Evolutionary conservation across 441 rosid species (phyloP).

Genomic region (Viola pubescens): DNA sequence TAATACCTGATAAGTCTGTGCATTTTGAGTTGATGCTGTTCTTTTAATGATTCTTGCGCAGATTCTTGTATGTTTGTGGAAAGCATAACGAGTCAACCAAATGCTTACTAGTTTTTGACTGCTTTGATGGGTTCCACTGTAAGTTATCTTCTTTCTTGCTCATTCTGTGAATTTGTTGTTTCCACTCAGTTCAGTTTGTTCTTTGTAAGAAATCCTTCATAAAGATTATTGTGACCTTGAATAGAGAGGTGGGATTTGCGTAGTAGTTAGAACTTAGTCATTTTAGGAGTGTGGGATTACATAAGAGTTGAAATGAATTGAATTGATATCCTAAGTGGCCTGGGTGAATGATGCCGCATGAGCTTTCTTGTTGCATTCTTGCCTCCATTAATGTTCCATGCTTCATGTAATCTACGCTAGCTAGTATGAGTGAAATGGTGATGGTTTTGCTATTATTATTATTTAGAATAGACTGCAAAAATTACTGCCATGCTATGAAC

Average conservation of each 20-base stretch:
- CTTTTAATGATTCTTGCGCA: conserved; percentile 9
- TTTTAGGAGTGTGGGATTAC: neutral
- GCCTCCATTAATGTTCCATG: neutral
- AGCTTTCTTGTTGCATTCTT: neutral
- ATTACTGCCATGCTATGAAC: neutral
- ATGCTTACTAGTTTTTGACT: conserved; percentile 16
- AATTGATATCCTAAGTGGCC: neutral
- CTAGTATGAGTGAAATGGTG: neutral
- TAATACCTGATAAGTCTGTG: neutral
- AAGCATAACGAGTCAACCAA: conserved; percentile 14
- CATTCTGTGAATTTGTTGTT: neutral
- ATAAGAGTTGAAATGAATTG: conserved; percentile 1
- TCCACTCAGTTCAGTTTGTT: neutral
- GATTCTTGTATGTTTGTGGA: conserved; percentile 18
- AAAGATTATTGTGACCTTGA: neutral
- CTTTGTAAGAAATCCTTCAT: neutral
- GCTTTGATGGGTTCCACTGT: conserved; percentile 26
- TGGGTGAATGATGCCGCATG: neutral
- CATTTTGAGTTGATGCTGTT: neutral
- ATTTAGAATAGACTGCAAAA: neutral
- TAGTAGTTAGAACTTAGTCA: neutral
- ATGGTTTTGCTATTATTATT: neutral
- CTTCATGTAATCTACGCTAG: neutral
- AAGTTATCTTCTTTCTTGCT: conserved; percentile 11
- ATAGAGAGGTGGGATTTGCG: neutral